Conservation (phyloP, 2,329 filamentous ascomycete genomes). For the Niveomyces coronatus region DNA sequence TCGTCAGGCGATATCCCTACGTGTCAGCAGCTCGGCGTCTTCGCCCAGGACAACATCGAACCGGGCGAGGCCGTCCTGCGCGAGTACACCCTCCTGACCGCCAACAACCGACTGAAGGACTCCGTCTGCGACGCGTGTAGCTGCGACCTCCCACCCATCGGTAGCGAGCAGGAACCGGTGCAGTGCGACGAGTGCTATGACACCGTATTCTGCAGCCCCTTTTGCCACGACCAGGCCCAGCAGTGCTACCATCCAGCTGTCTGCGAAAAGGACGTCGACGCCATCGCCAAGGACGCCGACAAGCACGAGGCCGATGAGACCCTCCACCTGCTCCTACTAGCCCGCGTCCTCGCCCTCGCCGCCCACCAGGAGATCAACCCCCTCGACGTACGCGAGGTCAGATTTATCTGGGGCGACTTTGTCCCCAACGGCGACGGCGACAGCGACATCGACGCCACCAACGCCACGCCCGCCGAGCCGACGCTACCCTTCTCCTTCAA, state of each 20-base stretch:
- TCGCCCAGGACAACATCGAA: conserved; percentile 70
- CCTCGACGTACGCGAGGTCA: conserved; percentile 52
- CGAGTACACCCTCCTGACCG: conserved; percentile 80
- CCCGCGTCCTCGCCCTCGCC: conserved; percentile 53
- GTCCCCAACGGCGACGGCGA: conserved; percentile 41
- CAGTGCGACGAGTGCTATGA: conserved; percentile 53
- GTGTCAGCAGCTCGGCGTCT: conserved; percentile 76
- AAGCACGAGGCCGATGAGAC: conserved; percentile 49
- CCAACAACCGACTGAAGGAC: conserved; percentile 80
- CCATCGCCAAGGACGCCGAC: conserved; percentile 53
- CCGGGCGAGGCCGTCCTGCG: conserved; percentile 67
- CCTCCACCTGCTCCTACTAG: conserved; percentile 52
- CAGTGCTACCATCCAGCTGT: conserved; percentile 53
- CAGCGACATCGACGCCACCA: conserved; percentile 41
- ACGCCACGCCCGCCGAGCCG: conserved; percentile 48
- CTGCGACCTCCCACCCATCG: conserved; percentile 54
- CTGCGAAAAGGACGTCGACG: conserved; percentile 56
- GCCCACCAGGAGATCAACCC: conserved; percentile 50
- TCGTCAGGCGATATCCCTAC: conserved; percentile 42
- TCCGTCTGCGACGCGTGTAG: conserved; percentile 86
- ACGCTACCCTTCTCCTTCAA: conserved; percentile 71
- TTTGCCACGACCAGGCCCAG: conserved; percentile 47
- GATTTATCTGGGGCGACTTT: conserved; percentile 62
- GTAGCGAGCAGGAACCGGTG: conserved; percentile 35
- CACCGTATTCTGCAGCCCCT: conserved; percentile 54